Percentiles rank a stretch among this genome's conserved stretches.
These are phyloP conservation scores for Ziziphus jujuba DNA, from an alignment of 306 rosid species.

Conservation along the genomic window DNA sequence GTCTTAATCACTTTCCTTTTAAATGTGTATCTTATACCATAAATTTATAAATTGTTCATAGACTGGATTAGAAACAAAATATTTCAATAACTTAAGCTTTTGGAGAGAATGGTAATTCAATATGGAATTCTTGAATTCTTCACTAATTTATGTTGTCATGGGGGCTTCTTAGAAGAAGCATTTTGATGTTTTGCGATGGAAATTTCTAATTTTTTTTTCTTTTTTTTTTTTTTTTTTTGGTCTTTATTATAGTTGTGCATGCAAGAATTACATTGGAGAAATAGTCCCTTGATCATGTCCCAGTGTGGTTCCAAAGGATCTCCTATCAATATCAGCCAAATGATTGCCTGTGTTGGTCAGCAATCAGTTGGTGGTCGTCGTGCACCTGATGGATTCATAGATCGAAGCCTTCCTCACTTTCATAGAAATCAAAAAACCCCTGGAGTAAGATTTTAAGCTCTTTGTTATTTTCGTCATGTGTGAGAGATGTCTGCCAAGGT, in stretches of 20 bases:
- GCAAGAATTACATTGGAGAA: slow-evolving; percentile 87
- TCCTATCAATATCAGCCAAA: slow-evolving; percentile 84
- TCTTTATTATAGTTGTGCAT: slow-evolving; percentile 60
- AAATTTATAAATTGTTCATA: too few relatives aligned
- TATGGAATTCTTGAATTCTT: too few relatives aligned
- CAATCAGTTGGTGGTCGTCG: slow-evolving; percentile 94
- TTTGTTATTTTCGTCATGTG: neutral
- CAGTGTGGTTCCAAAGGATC: slow-evolving; percentile 99
- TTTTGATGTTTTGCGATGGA: neutral
- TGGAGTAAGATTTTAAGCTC: slow-evolving; percentile 54
- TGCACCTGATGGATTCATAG: slow-evolving; percentile 90
- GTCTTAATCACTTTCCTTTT: too few relatives aligned
- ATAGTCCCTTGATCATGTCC: slow-evolving; percentile 97
- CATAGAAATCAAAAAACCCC: slow-evolving; percentile 69
- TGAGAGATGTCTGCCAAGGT: neutral
- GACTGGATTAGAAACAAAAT: too few relatives aligned
- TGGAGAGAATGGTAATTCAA: too few relatives aligned
- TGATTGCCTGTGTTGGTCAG: slow-evolving; percentile 97
- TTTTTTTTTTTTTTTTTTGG: slow-evolving; percentile 3
- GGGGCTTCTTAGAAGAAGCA: neutral
- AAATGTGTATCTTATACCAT: too few relatives aligned
- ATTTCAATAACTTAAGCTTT: too few relatives aligned
- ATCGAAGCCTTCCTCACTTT: slow-evolving; percentile 97
- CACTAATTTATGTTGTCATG: slow-evolving; percentile 1
- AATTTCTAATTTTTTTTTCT: neutral